Percentiles rank a stretch among this genome's conserved stretches.
These are phyloP conservation scores for Hypoxylon fragiforme DNA, from an alignment of 495 filamentous ascomycete genomes.

Conservation along the genomic window DNA sequence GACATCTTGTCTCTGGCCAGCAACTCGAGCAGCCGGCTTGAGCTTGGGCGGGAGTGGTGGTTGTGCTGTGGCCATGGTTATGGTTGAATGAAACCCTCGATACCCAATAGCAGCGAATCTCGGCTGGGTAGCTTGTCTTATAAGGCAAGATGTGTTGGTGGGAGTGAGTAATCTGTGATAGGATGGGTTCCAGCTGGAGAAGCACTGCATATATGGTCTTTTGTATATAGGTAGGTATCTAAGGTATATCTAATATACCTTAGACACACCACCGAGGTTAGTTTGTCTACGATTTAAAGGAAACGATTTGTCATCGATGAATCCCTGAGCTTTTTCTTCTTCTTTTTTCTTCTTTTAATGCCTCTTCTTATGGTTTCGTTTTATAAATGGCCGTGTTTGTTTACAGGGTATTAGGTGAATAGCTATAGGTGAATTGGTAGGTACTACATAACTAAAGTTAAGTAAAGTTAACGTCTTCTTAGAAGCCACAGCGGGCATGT, in stretches of 20 bases:
- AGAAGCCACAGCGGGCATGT: background rate
- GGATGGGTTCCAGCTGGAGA: conserved; percentile 10
- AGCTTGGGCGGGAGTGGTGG: conserved; percentile 44
- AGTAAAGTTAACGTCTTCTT: background rate
- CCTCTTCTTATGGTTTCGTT: background rate
- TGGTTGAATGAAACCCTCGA: conserved; percentile 35
- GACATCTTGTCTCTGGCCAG: conserved; percentile 86
- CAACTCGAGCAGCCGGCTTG: conserved; percentile 76
- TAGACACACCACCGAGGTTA: background rate
- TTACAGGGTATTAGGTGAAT: too few relatives aligned
- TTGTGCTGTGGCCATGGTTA: too few relatives aligned
- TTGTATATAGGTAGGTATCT: background rate
- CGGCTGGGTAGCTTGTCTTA: background rate
- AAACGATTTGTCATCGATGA: conserved; percentile 13
- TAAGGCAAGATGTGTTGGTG: too few relatives aligned
- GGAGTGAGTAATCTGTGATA: too few relatives aligned
- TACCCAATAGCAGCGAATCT: background rate
- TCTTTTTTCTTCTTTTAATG: background rate
- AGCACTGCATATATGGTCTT: conserved; percentile 26
- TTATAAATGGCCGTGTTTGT: too few relatives aligned
- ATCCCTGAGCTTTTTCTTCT: conserved; percentile 3
- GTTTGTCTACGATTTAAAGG: too few relatives aligned
- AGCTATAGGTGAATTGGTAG: too few relatives aligned
- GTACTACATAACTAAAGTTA: background rate
- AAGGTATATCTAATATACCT: too few relatives aligned